Percentiles rank a stretch among this genome's conserved stretches.
Evolutionary conservation across 2,329 filamentous ascomycete genomes (phyloP).

Genomic region (Scortechinia acanthostroma): DNA sequence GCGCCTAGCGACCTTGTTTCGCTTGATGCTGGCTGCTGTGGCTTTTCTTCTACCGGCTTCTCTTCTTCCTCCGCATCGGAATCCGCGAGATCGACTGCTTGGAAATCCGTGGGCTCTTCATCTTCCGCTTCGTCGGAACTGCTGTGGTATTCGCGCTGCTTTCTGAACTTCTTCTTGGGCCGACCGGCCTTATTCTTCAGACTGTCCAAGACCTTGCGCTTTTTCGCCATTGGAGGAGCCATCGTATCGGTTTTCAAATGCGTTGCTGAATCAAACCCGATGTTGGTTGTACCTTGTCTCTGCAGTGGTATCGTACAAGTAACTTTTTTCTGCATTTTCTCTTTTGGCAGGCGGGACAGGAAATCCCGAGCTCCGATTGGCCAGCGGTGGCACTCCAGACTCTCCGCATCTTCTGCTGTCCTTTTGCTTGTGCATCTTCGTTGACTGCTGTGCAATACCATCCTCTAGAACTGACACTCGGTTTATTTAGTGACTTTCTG

Average conservation of each 20-base stretch:
- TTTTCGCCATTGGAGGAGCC: background rate
- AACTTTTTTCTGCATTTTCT: background rate
- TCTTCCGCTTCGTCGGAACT: background rate
- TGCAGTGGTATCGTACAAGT: too few species aligned
- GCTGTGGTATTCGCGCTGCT: slow-evolving; percentile 2
- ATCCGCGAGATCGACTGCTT: background rate
- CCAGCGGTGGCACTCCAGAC: too few species aligned
- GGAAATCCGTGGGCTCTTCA: background rate
- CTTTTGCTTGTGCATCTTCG: background rate
- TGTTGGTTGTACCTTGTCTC: background rate
- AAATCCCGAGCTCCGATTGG: background rate
- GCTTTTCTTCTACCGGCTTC: background rate
- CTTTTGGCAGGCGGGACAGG: background rate
- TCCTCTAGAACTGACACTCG: too few species aligned
- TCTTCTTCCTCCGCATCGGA: background rate
- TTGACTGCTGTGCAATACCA: too few species aligned
- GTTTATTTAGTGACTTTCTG: too few species aligned
- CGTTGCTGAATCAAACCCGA: too few species aligned
- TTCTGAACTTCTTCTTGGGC: slow-evolving; percentile 1
- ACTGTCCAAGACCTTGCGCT: slow-evolving; percentile 1
- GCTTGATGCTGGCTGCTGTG: background rate
- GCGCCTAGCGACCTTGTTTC: background rate
- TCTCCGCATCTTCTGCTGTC: background rate
- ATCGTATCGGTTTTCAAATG: background rate
- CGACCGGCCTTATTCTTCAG: background rate